These are phyloP conservation scores for Apiosordaria backusii DNA, from an alignment of 495 filamentous ascomycete genomes.

Conservation along the genomic window DNA sequence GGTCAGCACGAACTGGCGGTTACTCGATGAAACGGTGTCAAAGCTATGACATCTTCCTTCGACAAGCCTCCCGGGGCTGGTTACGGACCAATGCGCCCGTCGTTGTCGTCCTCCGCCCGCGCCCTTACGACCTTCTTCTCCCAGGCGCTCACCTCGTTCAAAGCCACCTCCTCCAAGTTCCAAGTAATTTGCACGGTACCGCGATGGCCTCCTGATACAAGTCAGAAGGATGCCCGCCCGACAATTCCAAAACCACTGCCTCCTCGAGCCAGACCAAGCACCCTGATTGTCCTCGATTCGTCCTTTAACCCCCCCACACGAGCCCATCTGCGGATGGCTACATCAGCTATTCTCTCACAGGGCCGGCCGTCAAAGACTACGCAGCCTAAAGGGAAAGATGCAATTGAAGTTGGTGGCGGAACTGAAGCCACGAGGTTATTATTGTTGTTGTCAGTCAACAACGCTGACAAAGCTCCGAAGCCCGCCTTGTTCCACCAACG, in stretches of 20 bases:
- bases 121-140: conserved; percentile 35
- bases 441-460: conserved; percentile 80
- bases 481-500: conserved; percentile 79
- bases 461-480: conserved; percentile 88
- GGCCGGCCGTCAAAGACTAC: neutral
- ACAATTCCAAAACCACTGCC: conserved; percentile 18
- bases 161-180: conserved; percentile 52
- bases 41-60: neutral
- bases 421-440: conserved; percentile 54
- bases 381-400: neutral
- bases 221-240: neutral
- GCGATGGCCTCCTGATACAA: neutral
- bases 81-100: neutral
- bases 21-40: neutral
- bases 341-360: conserved; percentile 57
- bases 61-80: neutral
- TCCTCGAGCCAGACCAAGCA: conserved; percentile 24
- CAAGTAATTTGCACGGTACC: conserved; percentile 50
- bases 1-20: neutral
- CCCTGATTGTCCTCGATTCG: conserved; percentile 83
- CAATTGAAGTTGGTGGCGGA: neutral
- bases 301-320: conserved; percentile 92
- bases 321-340: conserved; percentile 75
- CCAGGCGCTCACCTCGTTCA: conserved; percentile 54
- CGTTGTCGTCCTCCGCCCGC: neutral